Base-by-base conservation (phyloP, 2,329 filamentous ascomycete genomes). In the Sordariomycetes sp. region DNA sequence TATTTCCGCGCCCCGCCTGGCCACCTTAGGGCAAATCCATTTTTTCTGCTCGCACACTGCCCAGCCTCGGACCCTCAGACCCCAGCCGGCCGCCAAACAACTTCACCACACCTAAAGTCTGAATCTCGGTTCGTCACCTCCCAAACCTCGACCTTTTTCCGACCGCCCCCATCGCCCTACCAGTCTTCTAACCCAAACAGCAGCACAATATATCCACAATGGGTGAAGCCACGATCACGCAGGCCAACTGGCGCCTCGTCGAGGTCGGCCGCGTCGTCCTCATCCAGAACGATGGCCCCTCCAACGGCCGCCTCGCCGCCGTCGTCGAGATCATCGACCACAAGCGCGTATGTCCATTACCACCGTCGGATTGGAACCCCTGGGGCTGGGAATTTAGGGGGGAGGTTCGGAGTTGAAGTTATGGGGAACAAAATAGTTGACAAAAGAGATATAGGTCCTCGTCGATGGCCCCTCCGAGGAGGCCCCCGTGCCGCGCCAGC, bases 321-420 rank as follows among this genome's bases (percentile, higher is more conserved):
- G 93, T 99, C 73, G 91, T 96, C 79, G 93, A 99, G 87, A 97
- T 99, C 79, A 94, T 99, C 81, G 94, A 99, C 81, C 93, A 99
- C 88, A 97, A 96, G 86, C 91, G 94, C 80, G 94, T 99, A 96
- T 75, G 94, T 90, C 73, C 60, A 63, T n/a, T 43, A 22, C 46
- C n/a, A 11, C 22, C 14, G 11, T 20, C 46, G n/a, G 10, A 24
- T 8, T n/a, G 34, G 16, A 32, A 54, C 25, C 25, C 8, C 28
- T 37, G 24, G 16, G 18, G 16, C 34, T 16, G 34, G 35, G 34
- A 22, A 57, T 57, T 48, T 18, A 18, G 6, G 56, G 53, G 34
- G 59, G 52, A 57, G 34, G 20, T 40, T 54, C 59, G 56, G 20
- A 54, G 40, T 12, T 6, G 46, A 50, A 20, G 20, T 20, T 8